Evolutionary conservation across 331 rosid genomes (phyloP).

Genomic region (Phaseolus coccineus): DNA sequence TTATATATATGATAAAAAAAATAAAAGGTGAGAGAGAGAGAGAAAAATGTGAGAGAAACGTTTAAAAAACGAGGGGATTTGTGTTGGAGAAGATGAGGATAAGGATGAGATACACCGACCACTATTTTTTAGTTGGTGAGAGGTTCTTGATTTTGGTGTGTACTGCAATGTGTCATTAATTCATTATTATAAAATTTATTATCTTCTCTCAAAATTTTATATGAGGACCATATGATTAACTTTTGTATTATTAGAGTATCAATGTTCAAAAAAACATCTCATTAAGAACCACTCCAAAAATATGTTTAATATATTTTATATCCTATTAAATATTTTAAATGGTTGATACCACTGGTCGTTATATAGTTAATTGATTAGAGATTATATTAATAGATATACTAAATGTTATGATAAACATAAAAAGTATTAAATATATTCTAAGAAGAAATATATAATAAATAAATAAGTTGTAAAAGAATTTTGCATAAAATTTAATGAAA

Average conservation of each 20-base stretch:
- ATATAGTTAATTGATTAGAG: too few relatives aligned
- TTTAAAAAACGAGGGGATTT: neutral
- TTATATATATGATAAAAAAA: neutral
- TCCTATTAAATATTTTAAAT: too few relatives aligned
- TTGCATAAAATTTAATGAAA: too few relatives aligned
- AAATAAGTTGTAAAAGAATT: too few relatives aligned
- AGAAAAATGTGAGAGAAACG: neutral
- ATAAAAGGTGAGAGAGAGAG: neutral
- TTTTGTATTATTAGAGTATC: neutral
- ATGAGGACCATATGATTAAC: neutral
- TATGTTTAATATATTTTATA: too few relatives aligned
- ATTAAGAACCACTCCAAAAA: too few relatives aligned
- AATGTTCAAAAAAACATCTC: too few relatives aligned
- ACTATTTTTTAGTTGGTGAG: conserved; percentile 37
- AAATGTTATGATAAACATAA: too few relatives aligned
- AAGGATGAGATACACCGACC: conserved; percentile 70
- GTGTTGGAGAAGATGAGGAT: conserved; percentile 49
- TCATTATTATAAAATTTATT: neutral
- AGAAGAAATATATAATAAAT: too few relatives aligned
- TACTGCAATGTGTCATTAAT: neutral
- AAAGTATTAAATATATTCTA: too few relatives aligned
- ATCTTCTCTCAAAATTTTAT: neutral
- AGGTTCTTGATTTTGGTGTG: neutral
- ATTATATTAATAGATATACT: too few relatives aligned
- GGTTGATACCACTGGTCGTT: too few relatives aligned